Conservation (phyloP, 768 basidiomycete species). For the Leccinum barrowsii region DNA sequence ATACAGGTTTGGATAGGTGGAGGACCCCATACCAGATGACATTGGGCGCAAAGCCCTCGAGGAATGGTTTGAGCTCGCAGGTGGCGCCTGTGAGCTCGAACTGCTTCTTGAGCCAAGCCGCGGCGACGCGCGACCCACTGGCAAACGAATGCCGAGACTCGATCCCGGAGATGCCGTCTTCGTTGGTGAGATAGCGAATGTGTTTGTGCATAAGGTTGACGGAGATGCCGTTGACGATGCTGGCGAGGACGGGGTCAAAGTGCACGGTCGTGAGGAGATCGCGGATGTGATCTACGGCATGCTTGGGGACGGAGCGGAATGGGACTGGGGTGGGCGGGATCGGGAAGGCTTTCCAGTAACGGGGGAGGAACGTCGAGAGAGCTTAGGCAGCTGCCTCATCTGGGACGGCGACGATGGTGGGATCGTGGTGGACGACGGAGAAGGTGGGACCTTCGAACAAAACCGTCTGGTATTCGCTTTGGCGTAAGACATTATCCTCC, state of each 20-base stretch:
- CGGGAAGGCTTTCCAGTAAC: conserved; percentile 66
- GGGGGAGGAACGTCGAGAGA: conserved; percentile 65
- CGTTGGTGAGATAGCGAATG: conserved; percentile 81
- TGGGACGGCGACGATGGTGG: conserved; percentile 40
- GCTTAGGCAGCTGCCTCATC: conserved; percentile 35
- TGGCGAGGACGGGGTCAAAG: conserved; percentile 68
- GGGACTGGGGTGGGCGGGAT: conserved; percentile 50
- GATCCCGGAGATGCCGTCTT: conserved; percentile 67
- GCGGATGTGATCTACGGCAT: conserved; percentile 53
- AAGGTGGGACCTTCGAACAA: conserved; percentile 6
- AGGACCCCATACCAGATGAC: conserved; percentile 65
- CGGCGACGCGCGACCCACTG: conserved; percentile 41
- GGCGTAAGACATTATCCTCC: conserved; percentile 32
- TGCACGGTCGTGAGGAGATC: conserved; percentile 54
- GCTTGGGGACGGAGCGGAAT: conserved; percentile 53
- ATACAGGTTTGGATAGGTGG: neutral
- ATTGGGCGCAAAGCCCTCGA: conserved; percentile 77
- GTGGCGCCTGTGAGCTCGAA: conserved; percentile 74
- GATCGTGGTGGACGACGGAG: conserved; percentile 42
- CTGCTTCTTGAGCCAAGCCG: conserved; percentile 49
- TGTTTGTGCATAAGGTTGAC: conserved; percentile 62
- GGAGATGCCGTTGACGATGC: conserved; percentile 67
- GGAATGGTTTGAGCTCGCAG: conserved; percentile 67
- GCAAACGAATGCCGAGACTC: conserved; percentile 84
- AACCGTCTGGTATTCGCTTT: conserved; percentile 12